Conservation (phyloP, 805 yeast species). For the Tanozyma kutaoensis region DNA sequence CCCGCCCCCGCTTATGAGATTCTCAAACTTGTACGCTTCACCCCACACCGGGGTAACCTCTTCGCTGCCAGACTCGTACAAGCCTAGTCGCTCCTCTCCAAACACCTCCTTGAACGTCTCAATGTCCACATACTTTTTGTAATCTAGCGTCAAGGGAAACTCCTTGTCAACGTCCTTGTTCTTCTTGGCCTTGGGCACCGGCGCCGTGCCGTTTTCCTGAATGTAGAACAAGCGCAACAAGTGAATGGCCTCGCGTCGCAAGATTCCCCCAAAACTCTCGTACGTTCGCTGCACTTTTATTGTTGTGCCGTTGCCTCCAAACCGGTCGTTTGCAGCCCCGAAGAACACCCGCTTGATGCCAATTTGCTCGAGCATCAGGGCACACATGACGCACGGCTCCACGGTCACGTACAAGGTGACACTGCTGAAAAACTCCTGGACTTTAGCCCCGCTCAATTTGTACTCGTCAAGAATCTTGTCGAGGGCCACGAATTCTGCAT, state of each 20-base stretch:
- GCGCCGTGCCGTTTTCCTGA: slow-evolving; percentile 77
- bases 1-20: too few relatives aligned
- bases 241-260: slow-evolving; percentile 71
- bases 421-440: slow-evolving; percentile 30
- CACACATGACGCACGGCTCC: slow-evolving; percentile 98
- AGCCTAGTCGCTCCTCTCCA: slow-evolving; percentile 30
- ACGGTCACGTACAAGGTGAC: slow-evolving; percentile 82
- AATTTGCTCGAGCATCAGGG: slow-evolving; percentile 75
- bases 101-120: slow-evolving; percentile 38
- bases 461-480: slow-evolving; percentile 15
- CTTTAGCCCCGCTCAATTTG: slow-evolving; percentile 5
- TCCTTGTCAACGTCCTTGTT: slow-evolving; percentile 46
- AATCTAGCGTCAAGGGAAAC: slow-evolving; percentile 47
- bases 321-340: slow-evolving; percentile 90
- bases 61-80: too few relatives aligned
- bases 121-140: slow-evolving; percentile 35
- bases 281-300: slow-evolving; percentile 36
- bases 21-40: too few relatives aligned
- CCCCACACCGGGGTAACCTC: too few relatives aligned
- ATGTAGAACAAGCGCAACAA: slow-evolving; percentile 74
- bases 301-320: slow-evolving; percentile 94
- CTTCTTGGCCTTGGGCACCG: slow-evolving; percentile 63
- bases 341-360: slow-evolving; percentile 64
- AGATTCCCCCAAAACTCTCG: slow-evolving; percentile 60
- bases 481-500: slow-evolving; percentile 85